Evolutionary conservation across 345 rosid species (phyloP).

Genomic region (Bretschneidera sinensis): DNA sequence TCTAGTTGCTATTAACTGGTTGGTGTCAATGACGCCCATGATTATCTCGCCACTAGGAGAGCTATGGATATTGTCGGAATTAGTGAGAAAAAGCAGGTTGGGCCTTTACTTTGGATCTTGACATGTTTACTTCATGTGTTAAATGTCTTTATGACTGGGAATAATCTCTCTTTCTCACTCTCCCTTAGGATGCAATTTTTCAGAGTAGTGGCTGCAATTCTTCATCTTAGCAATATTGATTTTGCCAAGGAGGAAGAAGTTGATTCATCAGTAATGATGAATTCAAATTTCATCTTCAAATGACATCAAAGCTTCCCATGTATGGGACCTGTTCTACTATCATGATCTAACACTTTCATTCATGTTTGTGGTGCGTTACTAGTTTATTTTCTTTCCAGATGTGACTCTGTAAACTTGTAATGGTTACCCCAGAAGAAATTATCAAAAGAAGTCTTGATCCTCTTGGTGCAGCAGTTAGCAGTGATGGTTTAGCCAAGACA

Average conservation of each 20-base stretch:
- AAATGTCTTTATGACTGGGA: conserved; percentile 10
- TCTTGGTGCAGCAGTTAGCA: conserved; percentile 59
- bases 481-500: conserved; percentile 94
- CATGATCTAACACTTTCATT: conserved; percentile 14
- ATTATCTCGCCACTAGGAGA: conserved; percentile 71
- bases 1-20: conserved; percentile 75
- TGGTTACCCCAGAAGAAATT: conserved; percentile 82
- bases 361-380: conserved; percentile 1
- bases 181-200: conserved; percentile 69
- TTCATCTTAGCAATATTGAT: conserved; percentile 82
- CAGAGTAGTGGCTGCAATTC: conserved; percentile 81
- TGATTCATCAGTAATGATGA: conserved; percentile 63
- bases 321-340: conserved; percentile 21
- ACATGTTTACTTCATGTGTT: conserved; percentile 9
- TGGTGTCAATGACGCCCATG: conserved; percentile 66
- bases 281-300: conserved; percentile 70
- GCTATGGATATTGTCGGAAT: conserved; percentile 93
- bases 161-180: conserved; percentile 8
- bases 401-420: conserved; percentile 77
- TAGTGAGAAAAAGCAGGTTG: conserved; percentile 70
- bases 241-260: conserved; percentile 59
- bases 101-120: conserved; percentile 12
- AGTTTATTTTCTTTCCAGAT: conserved; percentile 43
- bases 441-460: conserved; percentile 82
- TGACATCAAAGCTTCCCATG: conserved; percentile 81